Evolutionary conservation across 1,139 yeast species (phyloP), one percentile per base, ranked within the genome.

Genomic region (Scheffersomyces parashehatae): DNA sequence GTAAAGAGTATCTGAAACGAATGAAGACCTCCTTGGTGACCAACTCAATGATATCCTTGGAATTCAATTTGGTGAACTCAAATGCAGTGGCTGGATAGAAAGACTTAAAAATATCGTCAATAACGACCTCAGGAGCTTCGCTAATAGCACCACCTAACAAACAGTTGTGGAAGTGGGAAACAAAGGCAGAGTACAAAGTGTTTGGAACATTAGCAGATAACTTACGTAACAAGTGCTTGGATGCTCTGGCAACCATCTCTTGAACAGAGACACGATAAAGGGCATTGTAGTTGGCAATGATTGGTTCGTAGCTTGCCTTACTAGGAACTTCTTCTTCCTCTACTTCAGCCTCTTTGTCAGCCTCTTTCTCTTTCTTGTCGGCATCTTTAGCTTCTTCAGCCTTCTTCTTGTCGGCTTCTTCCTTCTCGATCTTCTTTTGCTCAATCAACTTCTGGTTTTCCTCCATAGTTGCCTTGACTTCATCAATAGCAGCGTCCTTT

Each of bases 241-340:
- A 67, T 16, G 90, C 79, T 69, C 99, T 84, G 13, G 93, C 76
- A 55, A 89, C 65, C 75, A 89, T 83, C 65, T 90, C 97, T 50
- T 81, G 80, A 38, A 79, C 68, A 20, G 83, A 63, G 41, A 86
- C 63, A 12, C 57, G 59, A 48, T 75, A 65, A 38, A 87, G 72
- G 28, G 84, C 67, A 14, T 67, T 59, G 48, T 74, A 71, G 50
- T 75, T 69, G 16, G 80, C 72, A 37, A 65, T 50, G 15, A 60
- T 60, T 14, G 81, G 77, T 42, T 70, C 70, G 50, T 77, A 70
- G 40, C 71, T 65, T 11, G 78, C 75, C 28, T 64, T 58, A 8
- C 79, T 59, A 34, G 60, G 53, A 44, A 56, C 62, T 31, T 72
- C 60, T 51, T 65, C 62, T 50, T 66, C 55, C 54, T 49, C 50